Evolutionary conservation across 208 protist species (phyloP).

Genomic region (Wallacemonas sp.): DNA sequence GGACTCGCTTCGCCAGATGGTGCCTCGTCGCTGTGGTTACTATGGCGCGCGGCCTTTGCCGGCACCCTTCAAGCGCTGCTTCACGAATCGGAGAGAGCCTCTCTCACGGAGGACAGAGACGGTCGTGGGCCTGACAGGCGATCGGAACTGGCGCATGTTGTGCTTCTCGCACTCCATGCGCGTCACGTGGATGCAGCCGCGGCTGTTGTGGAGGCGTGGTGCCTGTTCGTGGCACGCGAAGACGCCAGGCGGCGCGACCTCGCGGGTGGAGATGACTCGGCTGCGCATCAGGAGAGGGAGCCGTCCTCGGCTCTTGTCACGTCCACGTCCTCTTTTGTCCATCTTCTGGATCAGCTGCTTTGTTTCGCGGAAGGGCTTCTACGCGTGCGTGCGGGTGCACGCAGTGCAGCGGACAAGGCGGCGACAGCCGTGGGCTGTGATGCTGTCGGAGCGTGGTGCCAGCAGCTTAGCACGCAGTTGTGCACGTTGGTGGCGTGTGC

Average conservation of each 20-base stretch:
- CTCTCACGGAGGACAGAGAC: too few species aligned
- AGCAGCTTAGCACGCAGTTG: constrained; percentile 9
- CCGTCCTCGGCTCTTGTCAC: neutral
- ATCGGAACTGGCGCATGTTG: neutral
- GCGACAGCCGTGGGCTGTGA: neutral
- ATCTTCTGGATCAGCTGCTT: neutral
- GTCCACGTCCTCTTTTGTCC: neutral
- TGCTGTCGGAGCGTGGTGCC: neutral
- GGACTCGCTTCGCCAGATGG: too few species aligned
- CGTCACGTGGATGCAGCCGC: neutral
- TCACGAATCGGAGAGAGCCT: neutral
- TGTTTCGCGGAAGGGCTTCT: neutral
- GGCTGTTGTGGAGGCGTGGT: neutral
- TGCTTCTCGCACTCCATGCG: neutral
- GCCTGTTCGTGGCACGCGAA: neutral
- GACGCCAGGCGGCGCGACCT: neutral
- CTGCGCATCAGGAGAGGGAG: too few species aligned
- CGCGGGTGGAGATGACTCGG: neutral
- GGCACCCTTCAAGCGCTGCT: neutral
- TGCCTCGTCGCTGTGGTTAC: neutral
- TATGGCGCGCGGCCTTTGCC: neutral
- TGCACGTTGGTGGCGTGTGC: neutral
- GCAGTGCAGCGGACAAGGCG: neutral
- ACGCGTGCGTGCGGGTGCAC: constrained; percentile 6
- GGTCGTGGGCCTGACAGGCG: too few species aligned